Percentiles rank a stretch among this genome's conserved stretches.
Evolutionary conservation across 768 basidiomycete genomes (phyloP).

Genomic region (Obba rivulosa): DNA sequence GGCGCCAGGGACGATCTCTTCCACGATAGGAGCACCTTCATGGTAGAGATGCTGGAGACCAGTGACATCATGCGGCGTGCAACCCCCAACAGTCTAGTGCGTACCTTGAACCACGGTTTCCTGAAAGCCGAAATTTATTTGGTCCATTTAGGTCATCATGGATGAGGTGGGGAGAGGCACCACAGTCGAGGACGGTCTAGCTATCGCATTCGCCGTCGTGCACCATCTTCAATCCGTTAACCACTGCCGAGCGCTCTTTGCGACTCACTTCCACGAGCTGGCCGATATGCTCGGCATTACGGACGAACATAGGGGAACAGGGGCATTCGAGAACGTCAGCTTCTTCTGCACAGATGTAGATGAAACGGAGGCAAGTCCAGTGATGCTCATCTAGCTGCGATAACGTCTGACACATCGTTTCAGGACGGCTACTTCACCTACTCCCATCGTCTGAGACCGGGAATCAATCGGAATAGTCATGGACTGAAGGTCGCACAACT

Average conservation of each 20-base stretch:
- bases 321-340: slow-evolving; percentile 54
- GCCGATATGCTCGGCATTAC: slow-evolving; percentile 74
- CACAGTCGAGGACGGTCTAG: slow-evolving; percentile 85
- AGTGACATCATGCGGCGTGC: slow-evolving; percentile 85
- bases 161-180: slow-evolving; percentile 99
- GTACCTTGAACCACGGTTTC: slow-evolving; percentile 18
- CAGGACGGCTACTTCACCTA: slow-evolving; percentile 81
- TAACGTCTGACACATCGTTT: background rate
- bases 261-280: slow-evolving; percentile 97
- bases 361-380: slow-evolving; percentile 57
- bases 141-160: slow-evolving; percentile 79
- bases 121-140: background rate
- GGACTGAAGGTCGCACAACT: slow-evolving; percentile 85
- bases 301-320: slow-evolving; percentile 35
- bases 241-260: slow-evolving; percentile 82
- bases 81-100: slow-evolving; percentile 75
- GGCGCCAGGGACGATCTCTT: slow-evolving; percentile 95
- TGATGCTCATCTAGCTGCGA: background rate
- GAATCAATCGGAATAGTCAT: slow-evolving; percentile 88
- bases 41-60: slow-evolving; percentile 98
- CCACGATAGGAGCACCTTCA: slow-evolving; percentile 91
- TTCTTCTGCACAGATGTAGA: slow-evolving; percentile 91
- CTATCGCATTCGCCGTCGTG: slow-evolving; percentile 88
- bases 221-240: slow-evolving; percentile 74
- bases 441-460: slow-evolving; percentile 72